Evolutionary conservation across 1,139 yeast species (phyloP).

Genomic region (Ogataea hybrid): DNA sequence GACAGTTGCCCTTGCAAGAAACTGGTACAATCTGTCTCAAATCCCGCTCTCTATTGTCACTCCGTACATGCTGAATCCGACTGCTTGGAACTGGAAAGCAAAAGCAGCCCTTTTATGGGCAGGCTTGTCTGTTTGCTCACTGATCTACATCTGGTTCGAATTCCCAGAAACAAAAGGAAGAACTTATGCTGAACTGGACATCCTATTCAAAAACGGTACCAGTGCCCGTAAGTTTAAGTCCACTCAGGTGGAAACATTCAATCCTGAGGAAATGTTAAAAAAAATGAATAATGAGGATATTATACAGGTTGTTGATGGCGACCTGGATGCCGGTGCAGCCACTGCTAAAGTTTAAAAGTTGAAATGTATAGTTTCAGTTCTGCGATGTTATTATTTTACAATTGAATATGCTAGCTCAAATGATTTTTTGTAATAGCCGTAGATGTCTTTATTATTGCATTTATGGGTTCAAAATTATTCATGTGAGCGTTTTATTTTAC

Average conservation of each 20-base stretch:
- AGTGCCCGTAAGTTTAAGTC: slow-evolving; percentile 8
- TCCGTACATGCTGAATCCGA: slow-evolving; percentile 60
- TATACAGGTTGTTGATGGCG: background rate
- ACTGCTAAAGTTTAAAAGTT: background rate
- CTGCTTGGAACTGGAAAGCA: slow-evolving; percentile 58
- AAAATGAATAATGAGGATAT: background rate
- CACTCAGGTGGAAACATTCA: slow-evolving; percentile 2
- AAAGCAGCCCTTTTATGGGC: slow-evolving; percentile 60
- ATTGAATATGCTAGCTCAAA: no score
- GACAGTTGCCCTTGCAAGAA: slow-evolving; percentile 28
- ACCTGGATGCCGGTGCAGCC: background rate
- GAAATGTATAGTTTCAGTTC: no score
- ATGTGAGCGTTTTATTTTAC: no score
- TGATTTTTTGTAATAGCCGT: no score
- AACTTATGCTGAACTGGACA: slow-evolving; percentile 59
- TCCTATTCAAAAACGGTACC: slow-evolving; percentile 14
- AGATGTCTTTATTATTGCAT: no score
- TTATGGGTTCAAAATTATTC: no score
- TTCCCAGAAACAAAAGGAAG: slow-evolving; percentile 59
- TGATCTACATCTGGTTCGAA: slow-evolving; percentile 49
- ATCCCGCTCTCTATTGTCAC: slow-evolving; percentile 37
- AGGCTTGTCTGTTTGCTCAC: slow-evolving; percentile 41
- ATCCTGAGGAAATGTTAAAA: background rate
- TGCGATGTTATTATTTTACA: no score
- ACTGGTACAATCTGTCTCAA: slow-evolving; percentile 29